These are phyloP conservation scores for Hortiboletus campestris DNA, from an alignment of 768 basidiomycete genomes.

Conservation along the genomic window DNA sequence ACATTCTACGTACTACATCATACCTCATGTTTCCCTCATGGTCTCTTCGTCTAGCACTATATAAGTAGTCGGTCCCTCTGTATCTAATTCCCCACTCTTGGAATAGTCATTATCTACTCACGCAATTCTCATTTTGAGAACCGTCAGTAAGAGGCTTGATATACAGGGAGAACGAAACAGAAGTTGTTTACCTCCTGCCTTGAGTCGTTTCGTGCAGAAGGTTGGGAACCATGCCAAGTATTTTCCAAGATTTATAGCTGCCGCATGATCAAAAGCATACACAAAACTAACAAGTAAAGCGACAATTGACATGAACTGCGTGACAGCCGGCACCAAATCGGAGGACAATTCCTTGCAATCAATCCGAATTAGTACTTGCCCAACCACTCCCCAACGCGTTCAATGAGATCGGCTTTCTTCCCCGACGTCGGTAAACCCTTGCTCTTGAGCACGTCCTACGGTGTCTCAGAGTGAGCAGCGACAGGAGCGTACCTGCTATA, in stretches of 20 bases:
- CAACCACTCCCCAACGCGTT: constrained; percentile 65
- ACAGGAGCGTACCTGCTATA: not conserved
- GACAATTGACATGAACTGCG: not conserved
- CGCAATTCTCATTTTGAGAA: no score
- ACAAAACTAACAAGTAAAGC: not conserved
- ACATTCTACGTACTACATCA: no score
- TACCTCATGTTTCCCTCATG: no score
- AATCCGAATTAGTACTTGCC: constrained; percentile 30
- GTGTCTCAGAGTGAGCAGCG: not conserved
- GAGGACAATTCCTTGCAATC: not conserved
- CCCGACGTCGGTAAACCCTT: constrained; percentile 63
- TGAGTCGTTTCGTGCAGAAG: not conserved
- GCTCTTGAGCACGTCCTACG: constrained; percentile 69
- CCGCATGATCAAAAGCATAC: constrained; percentile 1
- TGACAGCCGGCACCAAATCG: not conserved
- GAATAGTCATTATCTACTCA: no score
- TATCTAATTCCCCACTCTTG: no score
- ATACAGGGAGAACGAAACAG: not conserved
- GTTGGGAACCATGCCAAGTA: not conserved
- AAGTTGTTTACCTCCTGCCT: not conserved
- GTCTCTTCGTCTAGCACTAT: no score
- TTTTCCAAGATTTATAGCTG: no score
- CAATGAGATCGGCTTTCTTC: constrained; percentile 70
- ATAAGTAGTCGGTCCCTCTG: no score
- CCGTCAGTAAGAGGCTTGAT: no score